phyloP scores from a whole-genome alignment of 768 basidiomycete genomes.

The Piloderma croceum region DNA sequence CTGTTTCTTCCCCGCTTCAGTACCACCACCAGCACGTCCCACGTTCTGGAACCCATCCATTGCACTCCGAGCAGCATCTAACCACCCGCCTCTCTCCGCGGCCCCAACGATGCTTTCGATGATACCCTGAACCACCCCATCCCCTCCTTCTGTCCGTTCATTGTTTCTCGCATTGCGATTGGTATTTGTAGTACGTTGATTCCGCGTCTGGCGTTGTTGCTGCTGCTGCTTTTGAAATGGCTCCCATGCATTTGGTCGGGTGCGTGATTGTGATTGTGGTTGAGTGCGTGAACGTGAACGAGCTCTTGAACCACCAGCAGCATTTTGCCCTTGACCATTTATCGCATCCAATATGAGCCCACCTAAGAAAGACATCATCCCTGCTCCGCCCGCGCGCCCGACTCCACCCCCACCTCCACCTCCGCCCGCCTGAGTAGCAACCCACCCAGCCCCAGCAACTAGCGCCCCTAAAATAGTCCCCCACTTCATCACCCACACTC shows the following conservation, averaged over 20 bases:
- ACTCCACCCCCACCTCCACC: slow-evolving; percentile 30
- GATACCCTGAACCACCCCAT: slow-evolving; percentile 39
- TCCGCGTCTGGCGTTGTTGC: slow-evolving; percentile 52
- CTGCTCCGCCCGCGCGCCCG: slow-evolving; percentile 24
- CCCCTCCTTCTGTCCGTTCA: slow-evolving; percentile 14
- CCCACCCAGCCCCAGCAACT: slow-evolving; percentile 52
- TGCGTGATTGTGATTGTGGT: no score
- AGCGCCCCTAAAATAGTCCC: slow-evolving; percentile 51
- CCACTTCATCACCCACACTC: slow-evolving; percentile 75
- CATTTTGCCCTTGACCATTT: slow-evolving; percentile 32
- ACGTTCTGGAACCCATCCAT: slow-evolving; percentile 13
- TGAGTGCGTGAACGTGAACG: neutral
- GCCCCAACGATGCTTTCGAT: slow-evolving; percentile 39
- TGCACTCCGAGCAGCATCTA: slow-evolving; percentile 28
- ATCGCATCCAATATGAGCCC: slow-evolving; percentile 38
- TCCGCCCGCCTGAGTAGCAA: slow-evolving; percentile 34
- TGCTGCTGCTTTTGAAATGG: slow-evolving; percentile 55
- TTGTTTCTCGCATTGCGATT: neutral
- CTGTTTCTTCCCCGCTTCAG: slow-evolving; percentile 3
- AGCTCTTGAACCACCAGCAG: slow-evolving; percentile 3
- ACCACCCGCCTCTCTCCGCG: slow-evolving; percentile 33
- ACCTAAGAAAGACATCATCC: slow-evolving; percentile 35
- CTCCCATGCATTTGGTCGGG: slow-evolving; percentile 58
- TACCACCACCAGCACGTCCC: neutral
- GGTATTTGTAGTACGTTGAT: no score